Conservation (phyloP, 257 asterid species). For the Plantago elongata region DNA sequence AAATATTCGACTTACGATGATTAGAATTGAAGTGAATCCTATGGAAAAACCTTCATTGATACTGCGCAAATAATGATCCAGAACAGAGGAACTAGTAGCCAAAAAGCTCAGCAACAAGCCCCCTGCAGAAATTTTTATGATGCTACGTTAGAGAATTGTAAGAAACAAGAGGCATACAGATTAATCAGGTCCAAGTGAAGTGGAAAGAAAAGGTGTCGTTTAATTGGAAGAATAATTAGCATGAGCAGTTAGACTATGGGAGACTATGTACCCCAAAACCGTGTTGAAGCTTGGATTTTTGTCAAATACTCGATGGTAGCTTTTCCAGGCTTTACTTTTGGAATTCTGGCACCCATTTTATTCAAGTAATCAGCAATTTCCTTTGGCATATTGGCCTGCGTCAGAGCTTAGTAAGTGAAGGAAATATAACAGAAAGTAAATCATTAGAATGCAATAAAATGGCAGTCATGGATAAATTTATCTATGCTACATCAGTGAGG, state of each 20-base stretch:
- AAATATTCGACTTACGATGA: conserved; percentile 62
- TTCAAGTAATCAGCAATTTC: conserved; percentile 95
- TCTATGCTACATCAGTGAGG: too few relatives aligned
- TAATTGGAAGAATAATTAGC: conserved; percentile 3
- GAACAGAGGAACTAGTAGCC: conserved; percentile 78
- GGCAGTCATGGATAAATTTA: too few relatives aligned
- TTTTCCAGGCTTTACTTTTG: conserved; percentile 88
- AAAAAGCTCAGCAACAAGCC: conserved; percentile 77
- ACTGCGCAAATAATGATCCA: conserved; percentile 78
- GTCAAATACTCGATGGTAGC: conserved; percentile 90
- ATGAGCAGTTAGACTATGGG: not conserved
- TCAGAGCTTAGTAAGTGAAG: conserved; percentile 1
- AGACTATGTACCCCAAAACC: conserved; percentile 80
- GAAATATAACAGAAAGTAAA: not conserved
- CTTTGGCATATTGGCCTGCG: conserved; percentile 93
- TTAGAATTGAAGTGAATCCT: conserved; percentile 91
- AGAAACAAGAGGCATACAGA: conserved; percentile 2
- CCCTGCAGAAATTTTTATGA: conserved; percentile 49
- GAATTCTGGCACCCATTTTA: conserved; percentile 95
- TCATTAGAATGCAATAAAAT: not conserved
- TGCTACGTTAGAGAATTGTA: conserved; percentile 3
- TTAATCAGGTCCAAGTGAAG: not conserved
- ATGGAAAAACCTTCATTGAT: conserved; percentile 83
- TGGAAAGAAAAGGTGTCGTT: too few relatives aligned
- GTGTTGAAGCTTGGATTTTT: conserved; percentile 95